These are phyloP conservation scores for Penicillium sp. DNA, from an alignment of 2,329 filamentous ascomycete species.

Conservation along the genomic window DNA sequence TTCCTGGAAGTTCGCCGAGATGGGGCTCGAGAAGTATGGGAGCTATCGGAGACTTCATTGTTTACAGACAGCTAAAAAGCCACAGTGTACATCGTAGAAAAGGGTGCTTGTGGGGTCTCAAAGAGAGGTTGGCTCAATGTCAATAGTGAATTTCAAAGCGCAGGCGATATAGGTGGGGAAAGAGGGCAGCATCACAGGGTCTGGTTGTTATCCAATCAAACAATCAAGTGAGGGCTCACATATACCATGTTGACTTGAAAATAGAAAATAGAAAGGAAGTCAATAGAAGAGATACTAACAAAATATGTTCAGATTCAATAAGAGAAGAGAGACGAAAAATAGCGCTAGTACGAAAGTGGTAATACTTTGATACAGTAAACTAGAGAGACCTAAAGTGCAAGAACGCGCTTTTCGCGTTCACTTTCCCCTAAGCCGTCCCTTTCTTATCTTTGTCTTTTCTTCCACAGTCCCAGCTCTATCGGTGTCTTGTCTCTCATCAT, in stretches of 20 bases:
- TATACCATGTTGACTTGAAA: not conserved
- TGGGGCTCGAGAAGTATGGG: slow-evolving; percentile 18
- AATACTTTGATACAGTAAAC: slow-evolving; percentile 21
- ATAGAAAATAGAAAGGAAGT: not conserved
- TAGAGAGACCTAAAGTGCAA: slow-evolving; percentile 8
- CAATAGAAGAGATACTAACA: not conserved
- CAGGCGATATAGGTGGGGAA: not conserved
- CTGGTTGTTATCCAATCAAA: not conserved
- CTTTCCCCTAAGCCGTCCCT: not conserved
- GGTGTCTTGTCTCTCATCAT: not conserved
- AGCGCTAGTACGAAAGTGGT: slow-evolving; percentile 18
- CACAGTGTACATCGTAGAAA: slow-evolving; percentile 1
- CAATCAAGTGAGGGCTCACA: not conserved
- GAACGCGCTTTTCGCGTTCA: slow-evolving; percentile 30
- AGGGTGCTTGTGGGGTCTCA: not conserved
- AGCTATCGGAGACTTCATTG: slow-evolving; percentile 13
- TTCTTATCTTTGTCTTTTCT: slow-evolving; percentile 1
- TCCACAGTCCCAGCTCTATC: slow-evolving; percentile 1
- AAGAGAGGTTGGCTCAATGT: not conserved
- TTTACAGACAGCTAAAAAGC: not conserved
- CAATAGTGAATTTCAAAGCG: not conserved
- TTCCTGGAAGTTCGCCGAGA: slow-evolving; percentile 19
- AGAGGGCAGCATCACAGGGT: not conserved
- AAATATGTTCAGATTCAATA: not conserved
- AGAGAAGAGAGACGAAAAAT: not conserved